phyloP scores from a whole-genome alignment of 352 stramenopile genomes.

The Phytophthora hybrid region DNA sequence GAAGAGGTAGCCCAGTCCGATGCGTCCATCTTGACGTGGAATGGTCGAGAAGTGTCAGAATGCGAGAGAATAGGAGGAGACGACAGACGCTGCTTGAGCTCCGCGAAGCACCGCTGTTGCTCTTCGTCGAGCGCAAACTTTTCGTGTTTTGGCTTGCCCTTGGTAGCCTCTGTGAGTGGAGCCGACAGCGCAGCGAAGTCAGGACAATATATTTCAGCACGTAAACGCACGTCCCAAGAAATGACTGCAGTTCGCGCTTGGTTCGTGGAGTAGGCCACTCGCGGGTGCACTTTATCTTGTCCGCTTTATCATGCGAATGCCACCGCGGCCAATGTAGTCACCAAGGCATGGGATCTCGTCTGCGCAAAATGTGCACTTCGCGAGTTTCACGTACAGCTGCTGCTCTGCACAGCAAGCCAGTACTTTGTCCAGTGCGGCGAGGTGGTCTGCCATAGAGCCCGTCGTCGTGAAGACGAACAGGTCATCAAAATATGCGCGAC shows the following conservation, averaged over 20 bases:
- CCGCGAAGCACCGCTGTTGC: too few relatives aligned
- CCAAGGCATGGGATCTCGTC: not conserved
- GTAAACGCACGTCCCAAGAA: constrained; percentile 15
- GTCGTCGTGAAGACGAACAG: constrained; percentile 6
- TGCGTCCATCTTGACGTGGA: too few relatives aligned
- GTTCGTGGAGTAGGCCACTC: constrained; percentile 5
- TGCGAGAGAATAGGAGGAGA: too few relatives aligned
- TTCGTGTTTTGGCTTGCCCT: too few relatives aligned
- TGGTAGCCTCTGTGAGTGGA: too few relatives aligned
- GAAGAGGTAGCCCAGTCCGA: not conserved
- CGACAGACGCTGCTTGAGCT: too few relatives aligned
- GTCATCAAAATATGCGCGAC: constrained; percentile 4
- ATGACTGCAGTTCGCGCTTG: not conserved
- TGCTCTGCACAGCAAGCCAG: not conserved
- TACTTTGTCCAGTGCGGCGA: not conserved
- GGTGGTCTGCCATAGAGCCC: not conserved
- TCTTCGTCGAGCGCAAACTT: too few relatives aligned
- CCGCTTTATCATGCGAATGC: constrained; percentile 7
- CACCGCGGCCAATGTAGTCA: not conserved
- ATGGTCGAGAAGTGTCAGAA: too few relatives aligned
- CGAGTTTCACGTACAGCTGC: constrained; percentile 6
- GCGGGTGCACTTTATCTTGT: not conserved
- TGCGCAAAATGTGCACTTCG: constrained; percentile 16
- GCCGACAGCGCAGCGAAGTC: not conserved
- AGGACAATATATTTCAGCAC: not conserved